Base-by-base conservation (phyloP, 495 filamentous ascomycete genomes). In the Penicillium antarcticum region DNA sequence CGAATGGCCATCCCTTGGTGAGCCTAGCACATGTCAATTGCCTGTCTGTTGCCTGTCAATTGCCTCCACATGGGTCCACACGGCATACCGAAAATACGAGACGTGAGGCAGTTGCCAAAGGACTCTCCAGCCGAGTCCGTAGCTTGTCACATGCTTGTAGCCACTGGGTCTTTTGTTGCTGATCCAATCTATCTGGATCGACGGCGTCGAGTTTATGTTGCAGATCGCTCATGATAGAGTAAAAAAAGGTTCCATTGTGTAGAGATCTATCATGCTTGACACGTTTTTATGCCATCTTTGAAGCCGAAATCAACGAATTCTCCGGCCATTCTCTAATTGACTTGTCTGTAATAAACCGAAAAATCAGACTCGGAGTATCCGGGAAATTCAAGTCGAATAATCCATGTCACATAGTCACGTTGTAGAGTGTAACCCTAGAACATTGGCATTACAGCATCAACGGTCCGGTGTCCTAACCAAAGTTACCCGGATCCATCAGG, bases 1-100 rank as follows among this genome's bases (percentile, higher is more conserved):
- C 62, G 45, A 5, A 61, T 10, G 31, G 56, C 55, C 37, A 65
- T 61, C 9, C 51, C 52, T 54, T 57, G 62, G 32, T 61, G 56
- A 14, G 42, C 48, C 61, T 65, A 45, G 5, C 1, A 14, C 31
- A 29, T 29, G 26, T 29, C 26, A 29, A 29, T 29, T 29, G 26
- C 26, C 26, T 9, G 26, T 29, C 26, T 0, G 5, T 8, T 29
- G 7, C 26, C 26, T 9, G 26, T 29, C 26, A 9, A 1, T 8
- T 29, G 7, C 26, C 26, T 29, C 26, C 26, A 29, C 26, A 29
- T 4, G 26, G 26, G 9, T 34, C 12, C 16, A 35, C 21, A 35
- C 46, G 45, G 24, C 51, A 46, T 62, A 58, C 59, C 48, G 59
- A 62, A 24, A 55, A 55, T 6, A 48, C 31, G 8, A 61, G 51